Base-by-base conservation (phyloP, 768 basidiomycete genomes). In the Boletus fagicola region DNA sequence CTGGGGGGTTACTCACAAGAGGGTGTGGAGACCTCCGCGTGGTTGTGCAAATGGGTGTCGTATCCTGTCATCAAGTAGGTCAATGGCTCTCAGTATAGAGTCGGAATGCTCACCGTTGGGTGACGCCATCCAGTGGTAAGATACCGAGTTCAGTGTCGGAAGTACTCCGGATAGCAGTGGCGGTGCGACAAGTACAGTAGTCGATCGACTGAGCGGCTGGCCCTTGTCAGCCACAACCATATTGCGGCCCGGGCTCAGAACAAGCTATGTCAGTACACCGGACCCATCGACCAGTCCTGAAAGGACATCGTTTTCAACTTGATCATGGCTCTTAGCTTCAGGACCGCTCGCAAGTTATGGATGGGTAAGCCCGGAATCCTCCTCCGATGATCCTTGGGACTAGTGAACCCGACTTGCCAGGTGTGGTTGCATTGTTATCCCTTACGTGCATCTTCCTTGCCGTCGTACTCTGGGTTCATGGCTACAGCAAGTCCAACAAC, bases 241-340 rank as follows among this genome's bases (percentile, higher is more conserved):
- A 30, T 16, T 38, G 42, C 51, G 62, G 48, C 16, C 56, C 44
- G 30, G 33, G 30, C 44, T 43, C 39, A 26, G 16, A 51, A 18
- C 18, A n/a, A 49, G 9, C n/a, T 12, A 51, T 48, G 50, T 40
- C 42, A 16, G 8, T 24, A 31, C 36, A 12, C 16, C 5, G n/a
- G n/a, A 20, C 22, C 20, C 26, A 11, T 28, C 39, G 24, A 55
- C n/a, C 11, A 45, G 44, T 51, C 30, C 46, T 11, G 15, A 13
- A 36, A 38, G 46, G 33, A 52, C 13, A 18, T 4, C 38, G 38
- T 24, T 9, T 44, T 35, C 24, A 4, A 15, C 16, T 45, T 52
- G 47, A 36, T 10, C 56, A 79, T 80, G 78, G 67, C 64, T n/a
- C 51, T 79, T n/a, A 73, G 75, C 48, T 82, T 83, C 59, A 73